phyloP scores from a whole-genome alignment of 768 basidiomycete genomes.

The Hydnomerulius pinastri region DNA sequence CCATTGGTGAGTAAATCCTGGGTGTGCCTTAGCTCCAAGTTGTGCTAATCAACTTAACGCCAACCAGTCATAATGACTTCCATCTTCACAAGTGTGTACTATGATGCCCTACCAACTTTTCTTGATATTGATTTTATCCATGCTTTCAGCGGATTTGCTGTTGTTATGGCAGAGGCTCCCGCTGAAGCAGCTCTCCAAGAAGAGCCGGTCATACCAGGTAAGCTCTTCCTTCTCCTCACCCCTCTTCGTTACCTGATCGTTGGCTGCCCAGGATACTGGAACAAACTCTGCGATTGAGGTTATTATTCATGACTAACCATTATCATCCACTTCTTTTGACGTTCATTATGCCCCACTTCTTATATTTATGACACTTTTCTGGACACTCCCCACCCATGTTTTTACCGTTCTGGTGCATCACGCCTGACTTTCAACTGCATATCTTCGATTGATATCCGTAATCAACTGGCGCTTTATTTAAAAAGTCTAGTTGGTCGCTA shows the following conservation, averaged over 20 bases:
- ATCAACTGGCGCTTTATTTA: too few relatives aligned
- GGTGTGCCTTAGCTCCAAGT: too few relatives aligned
- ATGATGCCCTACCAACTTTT: constrained; percentile 20
- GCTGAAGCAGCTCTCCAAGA: constrained; percentile 6
- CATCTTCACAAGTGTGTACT: constrained; percentile 21
- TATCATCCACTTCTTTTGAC: background rate
- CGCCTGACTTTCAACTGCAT: too few relatives aligned
- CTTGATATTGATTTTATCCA: constrained; percentile 29
- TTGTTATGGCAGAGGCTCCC: constrained; percentile 19
- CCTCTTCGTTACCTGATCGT: background rate
- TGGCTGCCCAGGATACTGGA: constrained; percentile 10
- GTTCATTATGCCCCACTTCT: background rate
- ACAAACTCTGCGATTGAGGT: constrained; percentile 13
- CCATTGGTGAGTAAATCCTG: constrained; percentile 18
- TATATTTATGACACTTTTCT: too few relatives aligned
- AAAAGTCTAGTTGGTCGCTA: too few relatives aligned
- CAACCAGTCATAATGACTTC: constrained; percentile 22
- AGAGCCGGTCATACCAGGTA: constrained; percentile 13
- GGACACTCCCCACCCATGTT: too few relatives aligned
- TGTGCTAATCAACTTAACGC: too few relatives aligned
- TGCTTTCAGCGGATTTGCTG: constrained; percentile 20
- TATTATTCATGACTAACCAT: background rate
- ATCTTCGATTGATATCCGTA: too few relatives aligned
- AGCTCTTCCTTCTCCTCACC: background rate
- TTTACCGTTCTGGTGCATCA: too few relatives aligned